Evolutionary conservation across 176 grass and related monocot species (phyloP).

Genomic region (Eragrostis curvula): DNA sequence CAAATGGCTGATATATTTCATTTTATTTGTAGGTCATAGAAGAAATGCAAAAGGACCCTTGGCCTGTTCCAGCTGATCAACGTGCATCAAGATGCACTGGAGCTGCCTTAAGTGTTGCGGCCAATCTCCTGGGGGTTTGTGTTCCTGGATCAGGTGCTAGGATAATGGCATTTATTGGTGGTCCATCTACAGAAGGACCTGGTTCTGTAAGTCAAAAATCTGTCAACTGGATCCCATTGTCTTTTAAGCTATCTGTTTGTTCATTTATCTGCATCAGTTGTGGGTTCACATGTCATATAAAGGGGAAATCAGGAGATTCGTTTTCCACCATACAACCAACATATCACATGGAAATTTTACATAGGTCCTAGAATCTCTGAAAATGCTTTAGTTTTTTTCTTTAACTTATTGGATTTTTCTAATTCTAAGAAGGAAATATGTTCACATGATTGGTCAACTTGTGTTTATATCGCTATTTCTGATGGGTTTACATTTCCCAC

Average conservation of each 20-base stretch:
- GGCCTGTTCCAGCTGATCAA: slow-evolving; percentile 79
- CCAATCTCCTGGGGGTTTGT: slow-evolving; percentile 80
- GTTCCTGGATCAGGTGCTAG: slow-evolving; percentile 96
- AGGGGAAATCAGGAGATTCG: slow-evolving; percentile 11
- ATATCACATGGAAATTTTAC: neutral
- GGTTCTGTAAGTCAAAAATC: slow-evolving; percentile 75
- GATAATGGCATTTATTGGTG: slow-evolving; percentile 98
- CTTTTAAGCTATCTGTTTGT: slow-evolving; percentile 15
- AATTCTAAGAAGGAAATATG: neutral
- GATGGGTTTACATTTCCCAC: neutral
- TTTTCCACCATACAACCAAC: slow-evolving; percentile 1
- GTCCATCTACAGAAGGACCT: slow-evolving; percentile 81
- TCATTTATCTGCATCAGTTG: slow-evolving; percentile 1
- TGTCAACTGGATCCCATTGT: slow-evolving; percentile 8
- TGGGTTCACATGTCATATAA: slow-evolving; percentile 26
- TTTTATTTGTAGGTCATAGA: slow-evolving; percentile 72
- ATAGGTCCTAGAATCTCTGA: slow-evolving; percentile 3
- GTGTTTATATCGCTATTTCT: slow-evolving; percentile 18
- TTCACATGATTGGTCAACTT: neutral
- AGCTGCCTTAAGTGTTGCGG: slow-evolving; percentile 83
- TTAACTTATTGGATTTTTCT: too few relatives aligned
- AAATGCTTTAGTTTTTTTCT: slow-evolving; percentile 8
- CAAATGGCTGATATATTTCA: slow-evolving; percentile 19
- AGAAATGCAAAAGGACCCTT: slow-evolving; percentile 89
- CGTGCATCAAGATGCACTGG: slow-evolving; percentile 91